Evolutionary conservation across 2,329 filamentous ascomycete genomes (phyloP).

Genomic region (Stemphylium beticola): DNA sequence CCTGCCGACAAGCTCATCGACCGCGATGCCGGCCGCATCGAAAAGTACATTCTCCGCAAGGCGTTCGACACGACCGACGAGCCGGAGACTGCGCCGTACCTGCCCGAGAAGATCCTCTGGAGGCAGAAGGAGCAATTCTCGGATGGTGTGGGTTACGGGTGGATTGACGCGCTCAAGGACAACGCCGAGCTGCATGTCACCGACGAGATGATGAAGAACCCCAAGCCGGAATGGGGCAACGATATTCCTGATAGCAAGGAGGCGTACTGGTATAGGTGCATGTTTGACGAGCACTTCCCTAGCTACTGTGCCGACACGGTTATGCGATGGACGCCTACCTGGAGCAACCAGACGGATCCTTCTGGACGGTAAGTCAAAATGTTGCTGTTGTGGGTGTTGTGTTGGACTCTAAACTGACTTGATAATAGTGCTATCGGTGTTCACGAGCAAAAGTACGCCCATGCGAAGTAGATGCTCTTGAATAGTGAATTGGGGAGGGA

Average conservation of each 20-base stretch:
- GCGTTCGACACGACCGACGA: conserved; percentile 94
- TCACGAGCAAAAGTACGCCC: conserved; percentile 45
- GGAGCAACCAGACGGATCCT: conserved; percentile 95
- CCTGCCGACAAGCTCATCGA: conserved; percentile 91
- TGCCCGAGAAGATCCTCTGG: conserved; percentile 96
- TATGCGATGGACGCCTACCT: conserved; percentile 95
- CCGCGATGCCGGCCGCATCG: conserved; percentile 76
- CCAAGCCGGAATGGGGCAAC: conserved; percentile 91
- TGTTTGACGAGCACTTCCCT: conserved; percentile 99
- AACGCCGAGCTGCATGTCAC: conserved; percentile 87
- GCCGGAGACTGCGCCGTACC: conserved; percentile 79
- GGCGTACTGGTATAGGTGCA: conserved; percentile 95
- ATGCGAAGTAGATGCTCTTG: conserved; percentile 19
- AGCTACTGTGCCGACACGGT: conserved; percentile 89
- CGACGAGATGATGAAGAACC: conserved; percentile 99
- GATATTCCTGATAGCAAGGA: conserved; percentile 97
- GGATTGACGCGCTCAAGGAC: conserved; percentile 98
- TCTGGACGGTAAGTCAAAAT: conserved; percentile 75
- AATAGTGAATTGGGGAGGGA: neutral
- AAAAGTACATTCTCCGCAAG: conserved; percentile 98
- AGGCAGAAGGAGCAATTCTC: conserved; percentile 99
- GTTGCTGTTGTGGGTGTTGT: neutral
- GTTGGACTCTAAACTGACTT: conserved; percentile 17
- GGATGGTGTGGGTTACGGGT: conserved; percentile 97
- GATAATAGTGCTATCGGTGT: conserved; percentile 39